Evolutionary conservation across 1,284 basidiomycete genomes (phyloP).

Genomic region (Boletus smithii): DNA sequence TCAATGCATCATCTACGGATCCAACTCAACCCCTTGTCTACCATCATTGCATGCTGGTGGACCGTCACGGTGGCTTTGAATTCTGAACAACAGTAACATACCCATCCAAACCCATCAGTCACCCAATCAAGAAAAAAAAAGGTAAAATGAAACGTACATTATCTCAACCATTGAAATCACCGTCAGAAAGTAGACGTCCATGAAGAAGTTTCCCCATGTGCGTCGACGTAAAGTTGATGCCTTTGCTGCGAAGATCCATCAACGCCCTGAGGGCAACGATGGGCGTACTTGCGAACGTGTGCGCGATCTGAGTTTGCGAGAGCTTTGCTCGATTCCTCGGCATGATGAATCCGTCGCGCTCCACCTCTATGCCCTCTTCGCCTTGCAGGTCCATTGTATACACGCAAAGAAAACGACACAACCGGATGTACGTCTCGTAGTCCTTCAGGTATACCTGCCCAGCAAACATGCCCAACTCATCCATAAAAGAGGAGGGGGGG

Average conservation of each 20-base stretch:
- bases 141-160: no score
- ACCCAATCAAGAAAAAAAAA: no score
- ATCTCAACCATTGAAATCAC: conserved; percentile 22
- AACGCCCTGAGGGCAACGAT: conserved; percentile 30
- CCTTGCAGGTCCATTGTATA: conserved; percentile 16
- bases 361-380: conserved; percentile 9
- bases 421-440: no score
- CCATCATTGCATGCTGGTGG: no score
- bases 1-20: no score
- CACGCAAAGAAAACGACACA: no score
- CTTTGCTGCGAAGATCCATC: conserved; percentile 39
- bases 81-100: no score
- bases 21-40: no score
- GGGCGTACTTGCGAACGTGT: conserved; percentile 35
- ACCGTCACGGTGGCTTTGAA: no score
- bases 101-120: no score
- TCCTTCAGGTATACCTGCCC: conserved; percentile 20
- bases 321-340: conserved; percentile 18
- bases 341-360: conserved; percentile 38
- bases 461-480: conserved; percentile 42
- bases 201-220: conserved; percentile 43
- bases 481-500: conserved; percentile 18
- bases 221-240: no score
- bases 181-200: conserved; percentile 27
- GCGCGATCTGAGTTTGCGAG: conserved; percentile 5